Percentiles rank a stretch among this genome's conserved stretches.
These are phyloP conservation scores for Colletotrichum viniferum DNA, from an alignment of 2,329 filamentous ascomycete species.

Conservation along the genomic window DNA sequence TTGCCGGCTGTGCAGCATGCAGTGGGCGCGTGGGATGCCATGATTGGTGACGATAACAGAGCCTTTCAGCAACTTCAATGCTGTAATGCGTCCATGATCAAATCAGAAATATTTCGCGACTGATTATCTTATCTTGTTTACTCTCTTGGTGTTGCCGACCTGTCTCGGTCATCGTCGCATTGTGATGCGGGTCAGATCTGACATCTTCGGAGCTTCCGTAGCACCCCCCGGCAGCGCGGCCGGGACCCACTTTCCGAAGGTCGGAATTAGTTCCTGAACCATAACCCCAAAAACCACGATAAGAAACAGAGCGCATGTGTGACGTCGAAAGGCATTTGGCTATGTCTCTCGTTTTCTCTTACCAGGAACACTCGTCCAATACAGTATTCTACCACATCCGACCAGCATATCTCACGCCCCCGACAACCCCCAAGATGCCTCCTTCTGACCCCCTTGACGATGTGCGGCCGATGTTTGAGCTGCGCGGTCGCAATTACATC, in stretches of 20 bases:
- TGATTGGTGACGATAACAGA: not conserved
- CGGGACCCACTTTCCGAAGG: not conserved
- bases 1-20: not conserved
- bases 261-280: not conserved
- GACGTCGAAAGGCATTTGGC: not conserved
- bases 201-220: not conserved
- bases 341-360: not conserved
- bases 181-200: not conserved
- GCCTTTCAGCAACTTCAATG: not conserved
- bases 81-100: not conserved
- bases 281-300: not conserved
- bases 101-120: not conserved
- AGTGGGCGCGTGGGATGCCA: not conserved
- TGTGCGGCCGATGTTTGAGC: slow-evolving; percentile 36
- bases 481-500: slow-evolving; percentile 38
- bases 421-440: not conserved
- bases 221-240: not conserved
- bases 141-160: not conserved
- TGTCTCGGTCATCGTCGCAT: not conserved
- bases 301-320: not conserved
- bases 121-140: not conserved
- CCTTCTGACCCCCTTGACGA: slow-evolving; percentile 22
- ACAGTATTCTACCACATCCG: not conserved
- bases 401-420: not conserved
- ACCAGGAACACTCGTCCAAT: not conserved